A percentile compares a stretch with the other conserved stretches of the same genome.
Evolutionary conservation across 305 asterid species (phyloP).

Genomic region (Fraxinus baroniana): DNA sequence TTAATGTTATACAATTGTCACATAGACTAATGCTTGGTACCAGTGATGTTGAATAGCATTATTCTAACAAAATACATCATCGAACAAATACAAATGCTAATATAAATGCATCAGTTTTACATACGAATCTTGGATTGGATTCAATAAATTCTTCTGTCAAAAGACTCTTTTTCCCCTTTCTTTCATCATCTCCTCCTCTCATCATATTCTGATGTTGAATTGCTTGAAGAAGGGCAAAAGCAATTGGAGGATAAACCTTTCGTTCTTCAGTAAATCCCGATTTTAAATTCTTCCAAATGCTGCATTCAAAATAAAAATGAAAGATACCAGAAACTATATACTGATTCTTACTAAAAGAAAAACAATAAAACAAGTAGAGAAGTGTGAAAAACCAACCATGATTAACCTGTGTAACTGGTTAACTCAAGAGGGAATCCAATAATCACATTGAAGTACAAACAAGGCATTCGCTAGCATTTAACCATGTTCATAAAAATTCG

Average conservation of each 20-base stretch:
- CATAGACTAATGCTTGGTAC: no score
- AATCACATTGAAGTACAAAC: background rate
- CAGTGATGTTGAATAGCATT: no score
- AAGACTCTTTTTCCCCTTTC: no score
- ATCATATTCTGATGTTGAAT: conserved; percentile 17
- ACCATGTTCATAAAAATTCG: background rate
- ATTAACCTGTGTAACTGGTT: conserved; percentile 42
- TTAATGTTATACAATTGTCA: no score
- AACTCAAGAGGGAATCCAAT: conserved; percentile 14
- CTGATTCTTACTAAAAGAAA: background rate
- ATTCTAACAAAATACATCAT: no score
- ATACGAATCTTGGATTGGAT: no score
- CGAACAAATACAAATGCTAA: no score
- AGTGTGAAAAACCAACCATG: conserved; percentile 38
- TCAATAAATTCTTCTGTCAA: no score
- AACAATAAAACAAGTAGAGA: background rate
- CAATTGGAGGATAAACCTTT: conserved; percentile 36
- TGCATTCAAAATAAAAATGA: conserved; percentile 16
- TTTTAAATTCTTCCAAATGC: conserved; percentile 39
- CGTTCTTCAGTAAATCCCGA: conserved; percentile 31
- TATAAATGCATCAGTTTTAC: no score
- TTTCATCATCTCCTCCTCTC: no score
- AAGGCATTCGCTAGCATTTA: background rate
- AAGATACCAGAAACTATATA: background rate
- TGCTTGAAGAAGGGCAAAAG: conserved; percentile 58